Evolutionary conservation across 805 yeast species (phyloP).

Genomic region (Candida sakaeoensis): DNA sequence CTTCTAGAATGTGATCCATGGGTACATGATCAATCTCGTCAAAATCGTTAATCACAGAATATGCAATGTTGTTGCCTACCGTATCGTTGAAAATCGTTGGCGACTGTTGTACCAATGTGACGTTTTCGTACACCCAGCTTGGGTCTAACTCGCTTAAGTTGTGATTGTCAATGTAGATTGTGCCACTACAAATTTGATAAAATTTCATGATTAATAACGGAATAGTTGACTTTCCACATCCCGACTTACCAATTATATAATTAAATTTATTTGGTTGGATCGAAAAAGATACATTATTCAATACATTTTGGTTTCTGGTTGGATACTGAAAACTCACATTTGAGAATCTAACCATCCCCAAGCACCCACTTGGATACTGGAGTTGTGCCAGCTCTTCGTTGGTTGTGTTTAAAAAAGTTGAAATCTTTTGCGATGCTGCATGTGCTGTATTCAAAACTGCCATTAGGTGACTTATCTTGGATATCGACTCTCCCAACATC

Average conservation of each 20-base stretch:
- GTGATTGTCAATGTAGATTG: slow-evolving; percentile 53
- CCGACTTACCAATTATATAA: slow-evolving; percentile 82
- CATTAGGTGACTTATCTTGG: slow-evolving; percentile 52
- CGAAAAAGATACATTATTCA: slow-evolving; percentile 45
- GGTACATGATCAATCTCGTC: slow-evolving; percentile 16
- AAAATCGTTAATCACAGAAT: slow-evolving; percentile 39
- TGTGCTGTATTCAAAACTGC: slow-evolving; percentile 66
- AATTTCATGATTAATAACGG: slow-evolving; percentile 58
- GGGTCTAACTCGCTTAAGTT: slow-evolving; percentile 40
- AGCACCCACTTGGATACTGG: slow-evolving; percentile 13
- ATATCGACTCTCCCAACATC: slow-evolving; percentile 60
- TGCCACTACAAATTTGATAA: slow-evolving; percentile 53
- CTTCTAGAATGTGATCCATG: slow-evolving; percentile 29
- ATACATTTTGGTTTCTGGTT: slow-evolving; percentile 45
- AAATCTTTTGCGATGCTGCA: slow-evolving; percentile 58
- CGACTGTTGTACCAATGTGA: slow-evolving; percentile 72
- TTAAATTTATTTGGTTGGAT: slow-evolving; percentile 39
- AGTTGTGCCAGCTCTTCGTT: slow-evolving; percentile 3
- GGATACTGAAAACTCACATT: slow-evolving; percentile 65
- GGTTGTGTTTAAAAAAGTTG: slow-evolving; percentile 25
- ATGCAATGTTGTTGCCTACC: slow-evolving; percentile 56
- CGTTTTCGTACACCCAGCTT: slow-evolving; percentile 55
- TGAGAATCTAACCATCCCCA: slow-evolving; percentile 52
- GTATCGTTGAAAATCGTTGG: slow-evolving; percentile 60
- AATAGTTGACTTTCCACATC: slow-evolving; percentile 89